These are phyloP conservation scores for Zea mays DNA, from an alignment of 176 grass and related monocot species.

Conservation along the genomic window Zm-B73-REFERENCE-NAM-5.0 NC_050102.1:133485001-133485500, in stretches of 20 bases:
- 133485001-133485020: neutral
- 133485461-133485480: slow-evolving; percentile 95
- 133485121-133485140: neutral
- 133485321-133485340: slow-evolving; percentile 63
- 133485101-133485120: neutral
- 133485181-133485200: slow-evolving; percentile 62
- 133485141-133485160: slow-evolving; percentile 79
- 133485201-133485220: slow-evolving; percentile 89
- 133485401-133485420: slow-evolving; percentile 80
- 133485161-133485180: slow-evolving; percentile 91
- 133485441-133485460: slow-evolving; percentile 99
- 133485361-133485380: slow-evolving; percentile 91
- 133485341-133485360: slow-evolving; percentile 69
- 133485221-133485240: slow-evolving; percentile 94
- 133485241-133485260: slow-evolving; percentile 96
- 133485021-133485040: neutral
- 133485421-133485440: slow-evolving; percentile 91
- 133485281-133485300: slow-evolving; percentile 58
- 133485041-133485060: neutral
- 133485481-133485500: slow-evolving; percentile 80
- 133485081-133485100: neutral
- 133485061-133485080: neutral
- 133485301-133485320: slow-evolving; percentile 61
- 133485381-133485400: slow-evolving; percentile 79
- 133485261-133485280: slow-evolving; percentile 70